Evolutionary conservation across 2,329 filamentous ascomycete genomes (phyloP), one percentile per base, ranked within the genome.

Genomic region (Pyricularia sp.): DNA sequence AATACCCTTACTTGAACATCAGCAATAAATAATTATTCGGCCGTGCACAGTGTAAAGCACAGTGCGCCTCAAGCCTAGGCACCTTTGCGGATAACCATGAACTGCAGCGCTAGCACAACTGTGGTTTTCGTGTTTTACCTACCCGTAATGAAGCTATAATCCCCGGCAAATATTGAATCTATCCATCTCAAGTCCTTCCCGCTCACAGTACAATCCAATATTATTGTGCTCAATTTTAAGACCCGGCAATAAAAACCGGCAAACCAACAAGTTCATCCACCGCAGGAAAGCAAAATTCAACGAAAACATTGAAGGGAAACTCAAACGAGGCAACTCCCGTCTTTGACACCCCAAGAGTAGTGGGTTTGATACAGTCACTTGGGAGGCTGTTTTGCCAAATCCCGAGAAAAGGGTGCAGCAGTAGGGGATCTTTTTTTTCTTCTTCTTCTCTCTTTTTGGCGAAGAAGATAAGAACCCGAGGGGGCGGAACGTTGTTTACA

Each of bases 401-500:
- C 2, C 16, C 28, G 19, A 19, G 7, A 35, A 16, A 9, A 19
- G 40, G 40, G 2, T 19, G 19, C 8, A 7, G 10, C n/a, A 3
- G 16, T 19, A 13, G 9, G 4, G 16, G 1, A 19, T 24, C 24
- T 66, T 65, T 65, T 59, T 61, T 67, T 66, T 62, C 66, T 67
- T 65, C 65, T 19, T 35, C 66, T 66, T 61, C 31, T 66, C 66
- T 61, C 31, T 66, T 62, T 65, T 64, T 65, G 49, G 66, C 4
- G 19, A 13, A 44, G 16, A 19, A 44, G 35, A 44, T 44, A 44
- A 44, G 26, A 22, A 59, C 55, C 22, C 13, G 28, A 60, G 57
- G 28, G 28, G 57, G 28, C 12, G 8, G 24, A 60, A 60, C 16
- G 19, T 19, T 49, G 19, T 9, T 19, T 8, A 49, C 40, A 8